Percentiles rank a stretch among this genome's conserved stretches.
phyloP scores from a whole-genome alignment of 768 basidiomycete genomes.

The Xerocomellus chrysenteron region DNA sequence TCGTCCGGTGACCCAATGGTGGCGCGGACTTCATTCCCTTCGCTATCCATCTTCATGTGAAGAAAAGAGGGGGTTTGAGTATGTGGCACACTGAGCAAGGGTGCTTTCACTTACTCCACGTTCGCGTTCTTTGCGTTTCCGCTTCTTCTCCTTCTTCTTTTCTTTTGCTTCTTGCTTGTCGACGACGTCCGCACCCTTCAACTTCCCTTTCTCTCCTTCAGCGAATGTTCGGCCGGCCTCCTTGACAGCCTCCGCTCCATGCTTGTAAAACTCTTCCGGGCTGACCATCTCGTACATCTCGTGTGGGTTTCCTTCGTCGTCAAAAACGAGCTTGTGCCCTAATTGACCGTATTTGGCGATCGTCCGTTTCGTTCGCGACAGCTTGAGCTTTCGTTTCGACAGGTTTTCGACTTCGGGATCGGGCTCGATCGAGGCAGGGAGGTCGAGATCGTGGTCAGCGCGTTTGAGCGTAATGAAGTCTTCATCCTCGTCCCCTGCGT shows the following conservation, averaged over 20 bases:
- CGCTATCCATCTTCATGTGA: conserved; percentile 22
- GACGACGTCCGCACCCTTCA: conserved; percentile 64
- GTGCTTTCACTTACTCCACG: conserved; percentile 28
- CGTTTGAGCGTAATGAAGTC: conserved; percentile 93
- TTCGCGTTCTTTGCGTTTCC: conserved; percentile 84
- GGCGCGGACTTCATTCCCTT: conserved; percentile 24
- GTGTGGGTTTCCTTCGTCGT: conserved; percentile 81
- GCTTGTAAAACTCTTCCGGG: conserved; percentile 68
- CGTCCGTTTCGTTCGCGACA: conserved; percentile 71
- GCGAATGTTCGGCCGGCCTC: conserved; percentile 70
- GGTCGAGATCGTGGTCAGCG: conserved; percentile 80
- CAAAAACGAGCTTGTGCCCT: conserved; percentile 81
- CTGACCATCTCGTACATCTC: conserved; percentile 82
- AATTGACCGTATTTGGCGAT: conserved; percentile 58
- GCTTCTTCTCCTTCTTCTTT: conserved; percentile 89
- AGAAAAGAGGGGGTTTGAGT: not conserved
- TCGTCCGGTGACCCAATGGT: conserved; percentile 44
- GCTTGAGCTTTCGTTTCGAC: conserved; percentile 87
- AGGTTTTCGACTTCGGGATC: conserved; percentile 46
- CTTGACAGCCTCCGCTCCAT: conserved; percentile 61
- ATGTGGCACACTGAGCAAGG: not conserved
- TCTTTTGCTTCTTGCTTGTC: conserved; percentile 86
- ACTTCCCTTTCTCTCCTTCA: conserved; percentile 67
- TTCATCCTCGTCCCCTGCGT: conserved; percentile 54
- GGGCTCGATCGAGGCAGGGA: conserved; percentile 39